Conservation (phyloP, 1,284 basidiomycete genomes). For the Chalciporus sp. region DNA sequence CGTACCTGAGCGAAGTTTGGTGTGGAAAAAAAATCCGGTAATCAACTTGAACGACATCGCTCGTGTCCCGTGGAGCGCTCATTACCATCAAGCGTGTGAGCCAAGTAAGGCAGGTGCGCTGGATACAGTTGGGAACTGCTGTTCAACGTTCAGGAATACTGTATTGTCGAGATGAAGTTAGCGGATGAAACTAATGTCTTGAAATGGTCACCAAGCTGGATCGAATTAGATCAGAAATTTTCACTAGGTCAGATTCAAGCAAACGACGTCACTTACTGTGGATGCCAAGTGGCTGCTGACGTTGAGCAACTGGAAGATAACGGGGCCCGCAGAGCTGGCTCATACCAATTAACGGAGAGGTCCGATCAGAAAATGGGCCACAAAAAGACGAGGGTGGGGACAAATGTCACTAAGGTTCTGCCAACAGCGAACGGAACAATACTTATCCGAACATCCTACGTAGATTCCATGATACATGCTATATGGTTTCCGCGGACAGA, state of each 20-base stretch:
- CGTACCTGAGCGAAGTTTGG: not conserved
- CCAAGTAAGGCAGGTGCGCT: not conserved
- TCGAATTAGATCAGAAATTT: not conserved
- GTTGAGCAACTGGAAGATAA: not conserved
- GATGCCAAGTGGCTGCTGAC: not conserved
- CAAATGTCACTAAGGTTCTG: too few relatives aligned
- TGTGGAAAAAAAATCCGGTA: not conserved
- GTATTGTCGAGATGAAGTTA: not conserved
- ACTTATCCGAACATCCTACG: too few relatives aligned
- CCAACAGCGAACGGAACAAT: too few relatives aligned
- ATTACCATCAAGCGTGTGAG: not conserved
- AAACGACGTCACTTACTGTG: not conserved
- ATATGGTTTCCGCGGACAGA: too few relatives aligned
- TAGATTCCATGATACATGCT: not conserved
- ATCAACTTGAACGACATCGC: not conserved
- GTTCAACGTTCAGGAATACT: not conserved
- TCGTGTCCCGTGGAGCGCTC: not conserved
- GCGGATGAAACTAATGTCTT: constrained; percentile 1
- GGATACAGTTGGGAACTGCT: not conserved
- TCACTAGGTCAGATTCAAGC: not conserved
- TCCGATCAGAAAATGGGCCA: not conserved
- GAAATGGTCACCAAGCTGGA: constrained; percentile 1
- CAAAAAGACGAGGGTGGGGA: too few relatives aligned
- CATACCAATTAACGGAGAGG: not conserved
- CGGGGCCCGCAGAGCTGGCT: too few relatives aligned